Base-by-base conservation (phyloP, 2,329 filamentous ascomycete species). In the Coniochaeta prunicola region DNA sequence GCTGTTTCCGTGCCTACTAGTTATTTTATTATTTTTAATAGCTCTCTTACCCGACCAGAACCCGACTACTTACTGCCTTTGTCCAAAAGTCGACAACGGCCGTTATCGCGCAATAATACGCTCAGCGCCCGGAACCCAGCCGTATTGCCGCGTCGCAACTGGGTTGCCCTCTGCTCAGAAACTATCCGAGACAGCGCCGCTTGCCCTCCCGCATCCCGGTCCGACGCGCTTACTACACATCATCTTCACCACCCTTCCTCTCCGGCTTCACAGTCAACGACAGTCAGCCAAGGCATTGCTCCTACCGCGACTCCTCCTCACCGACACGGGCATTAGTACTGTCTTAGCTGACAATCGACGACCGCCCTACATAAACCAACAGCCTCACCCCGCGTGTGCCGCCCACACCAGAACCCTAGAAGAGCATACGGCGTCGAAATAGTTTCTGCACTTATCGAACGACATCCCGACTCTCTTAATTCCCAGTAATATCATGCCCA, bases 401-500 rank as follows among this genome's bases (percentile, higher is more conserved):
- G 45, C 45, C 45, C 24, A 4, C 24, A 10, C 6, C 21, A 7
- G 26, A 26, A 17, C 13, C 30, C 45, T 3, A 26, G 36, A 50
- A 26, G n/a, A 21, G 13, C 24, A 30, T n/a, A 38, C 19, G 24
- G 45, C 45, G 24, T 15, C n/a, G 45, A 50, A 45, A 21, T n/a
- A 26, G 3, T 12, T 17, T 30, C 24, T n/a, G n/a, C 15, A 26
- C 8, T 26, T 30, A 26, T 9, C 45, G 24, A 50, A 2, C 13
- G 53, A 55, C 17, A 34, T 28, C 53, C 10, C 53, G 15, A 36
- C 9, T 4, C 26, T n/a, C 28, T 15, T 33, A 34, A 53, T 36
- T n/a, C 53, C 8, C 53, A 24, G 12, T 55, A 33, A 55, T 36
- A 74, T 59, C 63, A 79, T 79, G 77, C 77, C 77, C 62, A 79